Base-by-base conservation (phyloP, 2,329 filamentous ascomycete species). In the Trichoderma atrobrunneum region DNA sequence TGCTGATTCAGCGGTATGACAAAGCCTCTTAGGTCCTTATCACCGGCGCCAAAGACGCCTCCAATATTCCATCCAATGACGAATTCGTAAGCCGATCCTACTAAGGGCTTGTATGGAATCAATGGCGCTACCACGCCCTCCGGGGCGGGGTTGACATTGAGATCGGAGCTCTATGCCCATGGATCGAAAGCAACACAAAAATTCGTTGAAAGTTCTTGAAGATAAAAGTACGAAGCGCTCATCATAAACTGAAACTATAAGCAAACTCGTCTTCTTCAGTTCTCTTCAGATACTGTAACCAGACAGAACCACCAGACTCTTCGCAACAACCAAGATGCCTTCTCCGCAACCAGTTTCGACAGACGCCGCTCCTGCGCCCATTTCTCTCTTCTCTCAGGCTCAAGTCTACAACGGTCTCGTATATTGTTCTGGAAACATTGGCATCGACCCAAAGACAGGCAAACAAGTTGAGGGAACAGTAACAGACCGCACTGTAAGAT, bases 401-500 rank as follows among this genome's bases (percentile, higher is more conserved):
- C 84, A 90, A 76, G 84, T 88, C 74, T 85, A 85, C 79, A 88
- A 89, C 76, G 90, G 89, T 76, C 88, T 91, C 78, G 88, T 92
- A 28, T 92, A 91, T 82, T 91, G 90, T 82, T 91, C 89, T 2
- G 91, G 90, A 26, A 85, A 84, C 73, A 84, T 92, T 48, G 87
- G 87, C 12, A 82, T 89, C 76, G 86, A 90, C 75, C 85, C 88
- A 0, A 61, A 61, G 26, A 89, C 87, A 0, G 82, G 81, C 24
- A 82, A 86, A 72, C 72, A 91, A 1, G 83, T 89, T 7, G 56
- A 65, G 8, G 89, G 89, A 2, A 85, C 85, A 70, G 82, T 91
- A 67, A 84, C 84, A 72, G 87, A 87, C 65, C 80, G 84, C 81
- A 72, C 70, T 6, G 70, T 72, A 67, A 51, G 63, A 39, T 14